These are phyloP conservation scores for Ciborinia camelliae DNA, from an alignment of 2,329 filamentous ascomycete genomes.

Conservation along the genomic window DNA sequence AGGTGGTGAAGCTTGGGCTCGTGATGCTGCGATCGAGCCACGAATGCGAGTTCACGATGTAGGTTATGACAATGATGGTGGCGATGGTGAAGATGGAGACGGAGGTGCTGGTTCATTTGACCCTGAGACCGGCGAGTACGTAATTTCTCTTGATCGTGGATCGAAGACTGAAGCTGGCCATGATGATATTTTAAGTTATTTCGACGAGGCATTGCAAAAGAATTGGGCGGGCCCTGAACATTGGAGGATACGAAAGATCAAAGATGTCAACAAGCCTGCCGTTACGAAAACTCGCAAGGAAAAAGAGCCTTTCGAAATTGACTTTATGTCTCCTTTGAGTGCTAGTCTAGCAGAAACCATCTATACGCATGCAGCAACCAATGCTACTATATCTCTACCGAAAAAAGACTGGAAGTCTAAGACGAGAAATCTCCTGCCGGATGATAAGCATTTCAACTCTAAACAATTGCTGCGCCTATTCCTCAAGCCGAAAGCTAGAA, in stretches of 20 bases:
- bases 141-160: constrained; percentile 73
- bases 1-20: constrained; percentile 92
- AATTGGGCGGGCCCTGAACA: constrained; percentile 99
- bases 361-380: constrained; percentile 77
- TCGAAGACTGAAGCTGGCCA: constrained; percentile 64
- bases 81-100: constrained; percentile 49
- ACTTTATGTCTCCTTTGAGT: constrained; percentile 76
- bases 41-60: constrained; percentile 77
- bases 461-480: constrained; percentile 85
- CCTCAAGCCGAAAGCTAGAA: constrained; percentile 86
- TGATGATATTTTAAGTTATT: constrained; percentile 96
- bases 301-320: constrained; percentile 93
- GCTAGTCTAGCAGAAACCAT: constrained; percentile 69
- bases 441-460: constrained; percentile 98
- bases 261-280: constrained; percentile 65
- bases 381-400: constrained; percentile 76
- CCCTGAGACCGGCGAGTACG: constrained; percentile 67
- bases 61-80: constrained; percentile 52
- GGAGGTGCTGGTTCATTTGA: constrained; percentile 57
- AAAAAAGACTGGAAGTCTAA: constrained; percentile 97
- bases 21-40: constrained; percentile 80
- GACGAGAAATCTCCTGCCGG: constrained; percentile 85
- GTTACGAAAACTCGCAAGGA: constrained; percentile 74
- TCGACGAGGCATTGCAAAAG: constrained; percentile 93
- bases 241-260: constrained; percentile 95